Evolutionary conservation across 164 flowering plant species (phyloP).

Genomic region (Saururus chinensis): DNA sequence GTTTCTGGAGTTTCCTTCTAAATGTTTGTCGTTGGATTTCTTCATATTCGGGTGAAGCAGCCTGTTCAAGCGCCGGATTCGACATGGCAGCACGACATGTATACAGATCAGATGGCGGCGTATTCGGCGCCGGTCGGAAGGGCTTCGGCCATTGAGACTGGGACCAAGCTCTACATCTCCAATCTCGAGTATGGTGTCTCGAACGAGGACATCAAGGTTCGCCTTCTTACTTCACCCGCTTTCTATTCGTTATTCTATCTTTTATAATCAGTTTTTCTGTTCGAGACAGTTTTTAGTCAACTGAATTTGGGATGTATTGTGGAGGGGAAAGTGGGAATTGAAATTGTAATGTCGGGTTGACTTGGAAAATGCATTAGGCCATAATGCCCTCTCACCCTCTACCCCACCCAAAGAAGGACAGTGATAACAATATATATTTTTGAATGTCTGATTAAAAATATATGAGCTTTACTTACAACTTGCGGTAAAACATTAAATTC

Average conservation of each 20-base stretch:
- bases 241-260: not conserved
- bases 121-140: slow-evolving; percentile 17
- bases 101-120: slow-evolving; percentile 32
- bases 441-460: too few species aligned
- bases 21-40: slow-evolving; percentile 1
- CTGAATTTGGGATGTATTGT: too few species aligned
- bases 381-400: too few species aligned
- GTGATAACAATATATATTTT: too few species aligned
- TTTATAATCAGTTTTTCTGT: too few species aligned
- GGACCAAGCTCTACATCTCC: slow-evolving; percentile 80
- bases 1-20: not conserved
- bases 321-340: too few species aligned
- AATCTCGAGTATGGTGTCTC: slow-evolving; percentile 85
- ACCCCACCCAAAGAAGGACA: too few species aligned
- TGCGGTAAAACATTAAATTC: too few species aligned
- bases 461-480: too few species aligned
- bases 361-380: too few species aligned
- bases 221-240: not conserved
- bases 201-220: slow-evolving; percentile 82
- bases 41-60: slow-evolving; percentile 5
- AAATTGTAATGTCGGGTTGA: too few species aligned
- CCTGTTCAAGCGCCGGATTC: slow-evolving; percentile 54
- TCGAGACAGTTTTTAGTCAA: too few species aligned
- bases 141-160: slow-evolving; percentile 67
- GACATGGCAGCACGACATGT: slow-evolving; percentile 78